phyloP scores from a whole-genome alignment of 305 asterid genomes.

The Striga hermonthica region DNA sequence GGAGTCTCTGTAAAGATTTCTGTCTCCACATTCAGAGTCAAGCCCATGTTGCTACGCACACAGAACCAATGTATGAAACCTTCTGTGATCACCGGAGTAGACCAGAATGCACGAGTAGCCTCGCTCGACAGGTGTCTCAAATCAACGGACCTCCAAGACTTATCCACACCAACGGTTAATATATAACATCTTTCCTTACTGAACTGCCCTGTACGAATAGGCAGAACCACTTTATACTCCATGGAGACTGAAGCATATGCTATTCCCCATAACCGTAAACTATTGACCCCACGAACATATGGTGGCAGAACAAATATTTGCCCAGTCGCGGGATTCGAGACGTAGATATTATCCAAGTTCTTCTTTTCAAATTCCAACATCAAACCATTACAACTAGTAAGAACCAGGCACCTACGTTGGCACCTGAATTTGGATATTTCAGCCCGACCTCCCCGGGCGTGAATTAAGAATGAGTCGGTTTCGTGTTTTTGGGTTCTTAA shows the following conservation, averaged over 20 bases:
- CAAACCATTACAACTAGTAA: background rate
- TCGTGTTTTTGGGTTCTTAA: background rate
- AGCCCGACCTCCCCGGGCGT: background rate
- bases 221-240: background rate
- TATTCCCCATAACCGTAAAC: background rate
- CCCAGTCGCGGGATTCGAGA: background rate
- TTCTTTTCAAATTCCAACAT: too few species aligned
- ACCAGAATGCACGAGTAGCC: background rate
- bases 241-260: background rate
- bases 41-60: background rate
- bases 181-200: background rate
- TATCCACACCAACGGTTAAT: background rate
- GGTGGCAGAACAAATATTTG: background rate
- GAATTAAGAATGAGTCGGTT: too few species aligned
- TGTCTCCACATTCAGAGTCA: background rate
- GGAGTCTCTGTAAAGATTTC: background rate
- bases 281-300: background rate
- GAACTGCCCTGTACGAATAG: background rate
- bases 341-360: too few species aligned
- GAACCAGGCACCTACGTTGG: background rate
- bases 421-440: background rate
- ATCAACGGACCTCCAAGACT: background rate
- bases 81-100: background rate
- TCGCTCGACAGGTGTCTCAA: background rate
- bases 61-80: background rate